A percentile compares a stretch with the other conserved stretches of the same genome.
These are phyloP conservation scores for Ceratobasidium sp. DNA, from an alignment of 1,284 basidiomycete genomes.

Conservation along the genomic window DNA sequence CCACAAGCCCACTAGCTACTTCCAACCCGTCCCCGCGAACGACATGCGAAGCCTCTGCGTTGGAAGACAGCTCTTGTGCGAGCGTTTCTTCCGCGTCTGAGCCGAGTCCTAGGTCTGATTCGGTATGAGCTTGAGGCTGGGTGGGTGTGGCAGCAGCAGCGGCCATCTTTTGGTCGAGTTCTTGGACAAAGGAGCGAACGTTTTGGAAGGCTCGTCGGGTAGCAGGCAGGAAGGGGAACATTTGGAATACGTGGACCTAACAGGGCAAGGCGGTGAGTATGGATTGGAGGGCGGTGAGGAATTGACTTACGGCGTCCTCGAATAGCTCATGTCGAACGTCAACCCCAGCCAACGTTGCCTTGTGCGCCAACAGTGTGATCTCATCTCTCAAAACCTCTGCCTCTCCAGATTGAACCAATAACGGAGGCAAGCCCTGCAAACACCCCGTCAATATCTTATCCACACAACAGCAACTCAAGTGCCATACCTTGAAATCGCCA, in stretches of 20 bases:
- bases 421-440: conserved; percentile 76
- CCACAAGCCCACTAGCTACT: conserved; percentile 34
- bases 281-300: conserved; percentile 55
- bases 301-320: conserved; percentile 83
- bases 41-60: conserved; percentile 27
- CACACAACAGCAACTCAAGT: too few species aligned
- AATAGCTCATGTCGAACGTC: conserved; percentile 92
- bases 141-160: background rate
- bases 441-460: background rate
- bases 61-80: conserved; percentile 14
- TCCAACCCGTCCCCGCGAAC: conserved; percentile 29
- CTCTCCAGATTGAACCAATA: conserved; percentile 94
- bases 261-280: conserved; percentile 19
- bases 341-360: conserved; percentile 89
- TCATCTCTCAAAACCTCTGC: conserved; percentile 95
- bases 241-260: conserved; percentile 91
- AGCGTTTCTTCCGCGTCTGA: conserved; percentile 22
- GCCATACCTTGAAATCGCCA: conserved; percentile 72
- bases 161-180: conserved; percentile 13
- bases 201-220: conserved; percentile 72
- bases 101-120: conserved; percentile 28
- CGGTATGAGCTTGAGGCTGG: background rate
- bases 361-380: conserved; percentile 92
- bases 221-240: conserved; percentile 83
- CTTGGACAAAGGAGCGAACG: conserved; percentile 29